Evolutionary conservation across 148 eudicot species (phyloP).

Genomic region (Nyssa sinensis): DNA sequence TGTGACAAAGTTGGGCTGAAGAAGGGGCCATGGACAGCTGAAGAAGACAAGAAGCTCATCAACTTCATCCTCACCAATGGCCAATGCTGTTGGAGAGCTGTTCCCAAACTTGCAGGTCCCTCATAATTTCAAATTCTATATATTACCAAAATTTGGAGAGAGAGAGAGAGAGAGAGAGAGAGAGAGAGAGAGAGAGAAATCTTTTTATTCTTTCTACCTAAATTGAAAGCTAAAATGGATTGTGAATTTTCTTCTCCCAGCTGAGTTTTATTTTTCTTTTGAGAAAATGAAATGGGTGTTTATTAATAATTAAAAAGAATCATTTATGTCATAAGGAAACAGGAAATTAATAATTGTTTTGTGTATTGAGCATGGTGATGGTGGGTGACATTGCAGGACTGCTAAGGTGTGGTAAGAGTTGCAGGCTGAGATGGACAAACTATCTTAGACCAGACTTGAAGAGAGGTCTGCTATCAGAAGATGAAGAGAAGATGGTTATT

Average conservation of each 20-base stretch:
- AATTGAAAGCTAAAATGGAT: neutral
- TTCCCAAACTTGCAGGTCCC: conserved; percentile 59
- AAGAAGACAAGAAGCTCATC: conserved; percentile 53
- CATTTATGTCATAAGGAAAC: neutral
- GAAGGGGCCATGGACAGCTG: conserved; percentile 63
- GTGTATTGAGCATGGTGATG: neutral
- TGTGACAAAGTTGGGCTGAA: conserved; percentile 56
- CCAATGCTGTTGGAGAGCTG: conserved; percentile 66
- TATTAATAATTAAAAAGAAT: neutral
- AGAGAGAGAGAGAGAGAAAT: neutral
- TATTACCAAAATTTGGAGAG: neutral
- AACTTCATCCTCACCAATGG: conserved; percentile 57
- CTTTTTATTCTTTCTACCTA: neutral
- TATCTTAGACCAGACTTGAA: conserved; percentile 56
- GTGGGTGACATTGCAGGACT: conserved; percentile 30
- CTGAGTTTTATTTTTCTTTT: neutral
- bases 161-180: neutral
- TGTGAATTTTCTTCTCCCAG: neutral
- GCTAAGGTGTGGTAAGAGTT: conserved; percentile 56
- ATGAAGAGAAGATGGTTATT: conserved; percentile 54
- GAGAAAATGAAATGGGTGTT: neutral
- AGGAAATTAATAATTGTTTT: neutral
- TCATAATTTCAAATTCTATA: neutral
- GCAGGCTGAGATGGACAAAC: conserved; percentile 60
- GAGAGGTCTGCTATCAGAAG: conserved; percentile 47